Base-by-base conservation (phyloP, 495 filamentous ascomycete species). In the Hypoxylon cercidicola region DNA sequence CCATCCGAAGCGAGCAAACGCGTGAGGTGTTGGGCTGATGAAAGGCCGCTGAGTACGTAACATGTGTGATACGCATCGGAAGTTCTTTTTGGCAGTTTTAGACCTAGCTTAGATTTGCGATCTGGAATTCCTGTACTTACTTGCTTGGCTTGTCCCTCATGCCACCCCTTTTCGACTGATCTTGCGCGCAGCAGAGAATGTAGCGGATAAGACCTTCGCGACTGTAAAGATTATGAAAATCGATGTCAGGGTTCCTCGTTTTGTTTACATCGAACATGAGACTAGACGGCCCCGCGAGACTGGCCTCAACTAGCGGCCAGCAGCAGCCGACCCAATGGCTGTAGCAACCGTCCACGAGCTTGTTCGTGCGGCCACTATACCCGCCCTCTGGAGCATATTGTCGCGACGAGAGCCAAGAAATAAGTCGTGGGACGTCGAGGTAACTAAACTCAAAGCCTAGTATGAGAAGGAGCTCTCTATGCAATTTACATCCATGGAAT, bases 341-440 rank as follows among this genome's bases (percentile, higher is more conserved):
- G 77, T 99, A 98, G 74, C 95, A 99, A 47, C 94, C 95, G 76
- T 99, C 95, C 19, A 98, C 93, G 7, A 99, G 82, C 77, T 99
- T 99, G 78, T 98, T 97, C n/a, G 95, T 97, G 64, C 95, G 86
- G 58, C 95, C 95, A 13, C 90, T 86, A 68, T 94, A 90, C 11
- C 95, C 95, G 39, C 93, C 96, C 75, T 98, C 95, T 3, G 95
- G 96, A 8, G 85, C 87, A 78, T 94, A 90, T 73, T 99, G 95
- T 55, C 93, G 87, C 34, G 90, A 85, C 34, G 91, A 93, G 18
- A 98, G 83, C 93, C 95, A 98, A 41, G 88, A 87, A 18, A 96
- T 81, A 15, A 98, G 82, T 25, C 85, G 77, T 40, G 87, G 86
- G 44, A 97, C 70, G 74, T 97, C 86, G 65, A 99, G 87, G 74